Conservation (phyloP, 306 rosid genomes). For the Amphicarpaea edgeworthii region DNA sequence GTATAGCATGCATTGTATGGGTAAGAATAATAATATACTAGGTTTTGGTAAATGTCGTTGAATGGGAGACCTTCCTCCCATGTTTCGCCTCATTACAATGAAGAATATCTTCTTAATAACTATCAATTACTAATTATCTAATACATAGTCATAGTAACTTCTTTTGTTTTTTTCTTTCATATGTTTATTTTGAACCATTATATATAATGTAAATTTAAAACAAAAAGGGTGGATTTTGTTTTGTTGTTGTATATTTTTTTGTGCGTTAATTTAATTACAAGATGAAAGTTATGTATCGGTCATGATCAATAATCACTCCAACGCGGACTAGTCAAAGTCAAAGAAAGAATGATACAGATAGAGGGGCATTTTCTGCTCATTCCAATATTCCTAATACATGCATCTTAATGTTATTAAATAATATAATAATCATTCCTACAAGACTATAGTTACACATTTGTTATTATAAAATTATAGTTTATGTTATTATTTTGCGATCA, state of each 20-base stretch:
- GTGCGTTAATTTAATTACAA: conserved; percentile 6
- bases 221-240: conserved; percentile 21
- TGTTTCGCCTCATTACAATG: conserved; percentile 74
- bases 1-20: background rate
- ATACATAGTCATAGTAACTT: conserved; percentile 35
- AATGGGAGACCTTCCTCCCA: conserved; percentile 83
- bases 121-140: conserved; percentile 51
- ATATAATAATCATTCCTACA: background rate
- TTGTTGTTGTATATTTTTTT: conserved; percentile 19
- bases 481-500: conserved; percentile 33
- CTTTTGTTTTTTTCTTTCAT: background rate
- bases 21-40: conserved; percentile 26
- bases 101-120: conserved; percentile 61
- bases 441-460: background rate
- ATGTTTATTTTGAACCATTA: background rate
- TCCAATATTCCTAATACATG: conserved; percentile 61
- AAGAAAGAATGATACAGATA: conserved; percentile 60
- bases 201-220: background rate
- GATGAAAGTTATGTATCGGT: conserved; percentile 45
- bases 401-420: conserved; percentile 33
- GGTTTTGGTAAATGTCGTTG: conserved; percentile 82
- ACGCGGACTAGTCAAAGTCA: conserved; percentile 69
- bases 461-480: background rate
- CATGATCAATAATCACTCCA: conserved; percentile 53
- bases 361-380: conserved; percentile 54